Base-by-base conservation (phyloP, 352 stramenopile genomes). In the Phytophthora europaea region DNA sequence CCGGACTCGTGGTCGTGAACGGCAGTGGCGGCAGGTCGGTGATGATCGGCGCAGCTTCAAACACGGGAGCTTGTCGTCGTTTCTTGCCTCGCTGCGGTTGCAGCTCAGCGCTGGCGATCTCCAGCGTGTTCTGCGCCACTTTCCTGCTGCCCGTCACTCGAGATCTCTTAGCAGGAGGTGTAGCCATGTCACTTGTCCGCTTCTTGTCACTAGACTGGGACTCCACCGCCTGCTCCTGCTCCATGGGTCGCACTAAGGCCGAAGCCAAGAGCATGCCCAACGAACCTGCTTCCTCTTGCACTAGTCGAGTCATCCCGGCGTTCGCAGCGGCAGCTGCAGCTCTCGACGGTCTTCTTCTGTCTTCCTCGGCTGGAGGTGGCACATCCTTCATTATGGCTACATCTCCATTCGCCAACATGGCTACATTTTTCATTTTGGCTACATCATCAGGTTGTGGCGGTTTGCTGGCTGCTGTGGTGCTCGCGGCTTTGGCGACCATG, bases 11-110 rank as follows among this genome's bases (percentile, higher is more conserved):
- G 2, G 23, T 75, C 4, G 77, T 80, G 40, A 84, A 84, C 4
- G 78, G 75, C 26, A 84, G 67, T 12, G 75, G 78, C 3, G 74
- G 75, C 7, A 80, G 22, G 36, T 84, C 65, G 12, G 67, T 72
- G 22, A 80, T 82, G 34, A 81, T 72, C 6, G 72, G 72, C 1
- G 72, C 62, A 12, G 60, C 52, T 40, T 79, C 59, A n/a, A 63
- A 63, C 15, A 50, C 63, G 6, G 55, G 16, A 0, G 57, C 64
- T 22, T 77, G 75, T 0, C 67, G 67, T 1, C 72, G 72, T 45
- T 82, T 82, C 53, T 77, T 82, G 18, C 60, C 67, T 51, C 70
- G 38, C 12, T 9, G 31, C 20, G 55, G 20, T 16, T 33, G 22
- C 20, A 51, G 18, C 15, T 43, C 38, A 12, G 34, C 23, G 12